These are phyloP conservation scores for barley (Hordeum vulgare) DNA, from an alignment of 176 grass and related monocot genomes.

Conservation along the genomic window MorexV3_pseudomolecules_assembly NC_058520.1:598946122-598946621, in stretches of 20 bases:
- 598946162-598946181: not conserved
- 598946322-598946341: not conserved
- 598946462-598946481: not conserved
- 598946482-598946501: not conserved
- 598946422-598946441: not conserved
- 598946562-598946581: not conserved
- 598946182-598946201: no score
- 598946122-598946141: not conserved
- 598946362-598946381: not conserved
- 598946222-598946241: not conserved
- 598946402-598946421: not conserved
- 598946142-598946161: no score
- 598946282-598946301: not conserved
- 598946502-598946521: not conserved
- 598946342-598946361: not conserved
- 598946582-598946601: constrained; percentile 63
- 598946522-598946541: not conserved
- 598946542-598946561: not conserved
- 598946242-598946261: not conserved
- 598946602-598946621: constrained; percentile 91
- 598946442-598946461: not conserved
- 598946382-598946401: not conserved
- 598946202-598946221: no score
- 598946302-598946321: not conserved
- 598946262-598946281: not conserved